Conservation (phyloP, 2,329 filamentous ascomycete genomes). For the Endoconidiophora polonica region DNA sequence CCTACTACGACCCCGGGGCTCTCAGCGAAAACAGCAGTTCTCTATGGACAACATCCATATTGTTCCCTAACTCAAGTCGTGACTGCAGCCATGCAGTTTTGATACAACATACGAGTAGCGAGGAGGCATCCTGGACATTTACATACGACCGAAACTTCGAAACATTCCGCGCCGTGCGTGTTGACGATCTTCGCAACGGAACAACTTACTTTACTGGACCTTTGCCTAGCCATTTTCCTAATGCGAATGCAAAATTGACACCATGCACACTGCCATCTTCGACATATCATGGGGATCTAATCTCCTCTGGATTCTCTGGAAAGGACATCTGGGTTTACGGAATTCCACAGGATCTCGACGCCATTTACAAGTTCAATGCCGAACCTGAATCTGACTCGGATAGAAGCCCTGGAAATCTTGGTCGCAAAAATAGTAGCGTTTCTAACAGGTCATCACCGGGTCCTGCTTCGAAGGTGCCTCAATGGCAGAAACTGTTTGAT, state of each 20-base stretch:
- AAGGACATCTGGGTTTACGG: conserved; percentile 67
- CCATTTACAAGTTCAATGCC: conserved; percentile 30
- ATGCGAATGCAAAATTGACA: conserved; percentile 39
- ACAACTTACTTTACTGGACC: conserved; percentile 68
- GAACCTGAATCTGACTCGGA: conserved; percentile 12
- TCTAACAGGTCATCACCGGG: conserved; percentile 15
- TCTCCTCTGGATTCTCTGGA: conserved; percentile 56
- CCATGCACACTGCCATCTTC: conserved; percentile 55
- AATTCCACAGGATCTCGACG: conserved; percentile 55
- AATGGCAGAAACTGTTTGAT: conserved; percentile 54
- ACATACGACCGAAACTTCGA: conserved; percentile 63
- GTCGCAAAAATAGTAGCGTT: conserved; percentile 23
- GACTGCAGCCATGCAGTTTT: conserved; percentile 65
- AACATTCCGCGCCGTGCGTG: conserved; percentile 60
- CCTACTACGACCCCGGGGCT: conserved; percentile 59
- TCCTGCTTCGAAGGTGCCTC: conserved; percentile 30
- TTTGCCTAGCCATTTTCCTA: conserved; percentile 23
- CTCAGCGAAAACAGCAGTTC: conserved; percentile 51
- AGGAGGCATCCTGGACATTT: conserved; percentile 60
- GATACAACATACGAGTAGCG: conserved; percentile 40
- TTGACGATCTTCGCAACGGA: conserved; percentile 58
- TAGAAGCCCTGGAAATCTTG: conserved; percentile 10
- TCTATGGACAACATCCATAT: conserved; percentile 72
- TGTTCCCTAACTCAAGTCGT: conserved; percentile 66
- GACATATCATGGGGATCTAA: conserved; percentile 52